Conservation (phyloP, 2,329 filamentous ascomycete genomes). For the Tolypocladium album region DNA sequence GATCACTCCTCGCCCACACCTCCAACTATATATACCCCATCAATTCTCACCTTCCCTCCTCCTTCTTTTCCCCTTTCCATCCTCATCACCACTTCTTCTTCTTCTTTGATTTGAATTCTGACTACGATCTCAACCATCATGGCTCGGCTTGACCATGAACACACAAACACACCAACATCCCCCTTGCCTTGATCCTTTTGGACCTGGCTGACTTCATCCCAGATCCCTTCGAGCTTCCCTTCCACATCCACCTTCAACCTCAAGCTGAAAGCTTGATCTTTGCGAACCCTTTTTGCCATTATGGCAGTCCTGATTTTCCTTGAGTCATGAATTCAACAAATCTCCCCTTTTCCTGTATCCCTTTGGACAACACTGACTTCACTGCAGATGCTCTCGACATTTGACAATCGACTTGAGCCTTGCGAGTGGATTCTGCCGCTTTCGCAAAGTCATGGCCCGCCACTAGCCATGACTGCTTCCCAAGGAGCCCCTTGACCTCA, state of each 20-base stretch:
- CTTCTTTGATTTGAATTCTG: not conserved
- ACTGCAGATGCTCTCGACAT: not conserved
- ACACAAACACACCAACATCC: not conserved
- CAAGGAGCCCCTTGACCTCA: not conserved
- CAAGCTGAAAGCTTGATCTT: not conserved
- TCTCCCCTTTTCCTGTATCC: not conserved
- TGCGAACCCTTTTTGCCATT: not conserved
- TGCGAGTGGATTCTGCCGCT: too few relatives aligned
- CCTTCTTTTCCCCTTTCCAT: not conserved
- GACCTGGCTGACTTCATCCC: not conserved
- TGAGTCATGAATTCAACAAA: not conserved
- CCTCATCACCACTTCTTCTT: not conserved
- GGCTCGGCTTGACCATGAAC: not conserved
- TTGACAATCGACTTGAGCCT: too few relatives aligned
- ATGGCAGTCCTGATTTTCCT: not conserved
- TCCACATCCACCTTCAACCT: not conserved
- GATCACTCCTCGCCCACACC: not conserved
- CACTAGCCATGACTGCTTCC: too few relatives aligned
- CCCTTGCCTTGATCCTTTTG: not conserved
- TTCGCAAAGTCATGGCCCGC: too few relatives aligned
- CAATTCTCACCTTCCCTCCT: not conserved
- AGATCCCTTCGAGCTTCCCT: not conserved
- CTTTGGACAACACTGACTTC: not conserved
- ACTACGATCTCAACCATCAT: not conserved
- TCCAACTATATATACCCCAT: not conserved